A percentile compares a stretch with the other conserved stretches of the same genome.
phyloP scores from a whole-genome alignment of 805 yeast genomes.

The Suhomyces faveliae region DNA sequence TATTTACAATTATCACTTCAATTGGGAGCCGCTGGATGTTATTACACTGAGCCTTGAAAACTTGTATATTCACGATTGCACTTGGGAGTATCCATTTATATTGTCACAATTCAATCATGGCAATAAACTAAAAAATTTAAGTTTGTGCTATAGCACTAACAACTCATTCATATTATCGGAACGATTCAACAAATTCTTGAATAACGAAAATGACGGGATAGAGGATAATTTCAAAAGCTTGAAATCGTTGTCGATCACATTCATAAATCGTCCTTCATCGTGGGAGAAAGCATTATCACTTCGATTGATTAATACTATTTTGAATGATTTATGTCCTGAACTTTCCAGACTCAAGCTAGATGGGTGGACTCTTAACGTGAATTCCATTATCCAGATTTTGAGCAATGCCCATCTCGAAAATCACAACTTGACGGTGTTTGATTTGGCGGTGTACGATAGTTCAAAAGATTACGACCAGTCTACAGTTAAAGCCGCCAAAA shows the following conservation, averaged over 20 bases:
- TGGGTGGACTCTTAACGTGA: slow-evolving; percentile 24
- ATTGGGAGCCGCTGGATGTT: slow-evolving; percentile 32
- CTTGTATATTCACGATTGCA: slow-evolving; percentile 39
- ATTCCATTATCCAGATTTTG: not conserved
- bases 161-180: slow-evolving; percentile 38
- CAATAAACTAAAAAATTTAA: slow-evolving; percentile 21
- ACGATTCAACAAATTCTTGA: slow-evolving; percentile 31
- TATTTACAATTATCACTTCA: slow-evolving; percentile 42
- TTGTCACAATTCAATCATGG: slow-evolving; percentile 33
- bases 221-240: slow-evolving; percentile 2
- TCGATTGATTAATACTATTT: not conserved
- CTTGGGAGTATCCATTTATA: slow-evolving; percentile 58
- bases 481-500: not conserved
- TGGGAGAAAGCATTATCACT: slow-evolving; percentile 4
- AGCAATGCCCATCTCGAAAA: slow-evolving; percentile 2
- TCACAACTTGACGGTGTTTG: slow-evolving; percentile 9
- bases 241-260: slow-evolving; percentile 4
- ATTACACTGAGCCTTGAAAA: slow-evolving; percentile 18
- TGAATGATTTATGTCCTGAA: slow-evolving; percentile 12
- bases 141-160: slow-evolving; percentile 24
- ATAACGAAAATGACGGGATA: slow-evolving; percentile 1
- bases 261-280: slow-evolving; percentile 1
- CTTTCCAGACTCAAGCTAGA: slow-evolving; percentile 15
- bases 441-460: slow-evolving; percentile 10
- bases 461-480: not conserved